Evolutionary conservation across 2,329 filamentous ascomycete species (phyloP).

Genomic region (Clathrospora elynae): DNA sequence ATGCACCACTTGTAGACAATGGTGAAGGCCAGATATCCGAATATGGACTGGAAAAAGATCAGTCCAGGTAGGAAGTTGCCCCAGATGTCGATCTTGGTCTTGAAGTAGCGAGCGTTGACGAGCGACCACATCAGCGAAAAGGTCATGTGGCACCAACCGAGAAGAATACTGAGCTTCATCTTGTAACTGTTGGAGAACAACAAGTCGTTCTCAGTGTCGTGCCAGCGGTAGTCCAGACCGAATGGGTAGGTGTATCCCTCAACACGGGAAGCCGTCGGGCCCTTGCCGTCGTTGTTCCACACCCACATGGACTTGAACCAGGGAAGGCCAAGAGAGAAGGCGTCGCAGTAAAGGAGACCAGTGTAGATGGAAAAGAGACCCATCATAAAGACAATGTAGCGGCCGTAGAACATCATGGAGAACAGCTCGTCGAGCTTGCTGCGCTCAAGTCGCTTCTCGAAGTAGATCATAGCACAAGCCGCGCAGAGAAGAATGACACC

Average conservation of each 20-base stretch:
- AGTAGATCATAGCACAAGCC: slow-evolving; percentile 92
- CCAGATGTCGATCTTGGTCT: slow-evolving; percentile 92
- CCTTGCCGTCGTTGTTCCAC: slow-evolving; percentile 71
- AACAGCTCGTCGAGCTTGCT: slow-evolving; percentile 98
- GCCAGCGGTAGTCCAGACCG: slow-evolving; percentile 95
- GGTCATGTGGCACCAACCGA: slow-evolving; percentile 98
- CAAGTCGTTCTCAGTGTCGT: slow-evolving; percentile 91
- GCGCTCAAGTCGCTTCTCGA: slow-evolving; percentile 77
- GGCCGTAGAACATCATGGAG: slow-evolving; percentile 97
- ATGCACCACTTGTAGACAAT: slow-evolving; percentile 98
- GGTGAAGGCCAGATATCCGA: slow-evolving; percentile 90
- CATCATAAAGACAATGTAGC: slow-evolving; percentile 99
- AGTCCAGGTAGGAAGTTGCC: slow-evolving; percentile 97
- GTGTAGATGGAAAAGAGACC: slow-evolving; percentile 96
- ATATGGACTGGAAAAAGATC: slow-evolving; percentile 99
- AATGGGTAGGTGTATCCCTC: slow-evolving; percentile 88
- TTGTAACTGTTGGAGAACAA: slow-evolving; percentile 99
- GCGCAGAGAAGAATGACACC: slow-evolving; percentile 85
- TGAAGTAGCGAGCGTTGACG: slow-evolving; percentile 94
- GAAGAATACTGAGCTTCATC: slow-evolving; percentile 99
- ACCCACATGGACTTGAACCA: slow-evolving; percentile 90
- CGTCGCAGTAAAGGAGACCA: slow-evolving; percentile 95
- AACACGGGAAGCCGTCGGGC: slow-evolving; percentile 68
- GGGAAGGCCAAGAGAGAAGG: slow-evolving; percentile 91
- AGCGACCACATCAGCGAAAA: slow-evolving; percentile 93